Percentiles rank a stretch among this genome's conserved stretches.
These are phyloP conservation scores for Hsuehochloa calcarea DNA, from an alignment of 176 grass and related monocot genomes.

Conservation along the genomic window DNA sequence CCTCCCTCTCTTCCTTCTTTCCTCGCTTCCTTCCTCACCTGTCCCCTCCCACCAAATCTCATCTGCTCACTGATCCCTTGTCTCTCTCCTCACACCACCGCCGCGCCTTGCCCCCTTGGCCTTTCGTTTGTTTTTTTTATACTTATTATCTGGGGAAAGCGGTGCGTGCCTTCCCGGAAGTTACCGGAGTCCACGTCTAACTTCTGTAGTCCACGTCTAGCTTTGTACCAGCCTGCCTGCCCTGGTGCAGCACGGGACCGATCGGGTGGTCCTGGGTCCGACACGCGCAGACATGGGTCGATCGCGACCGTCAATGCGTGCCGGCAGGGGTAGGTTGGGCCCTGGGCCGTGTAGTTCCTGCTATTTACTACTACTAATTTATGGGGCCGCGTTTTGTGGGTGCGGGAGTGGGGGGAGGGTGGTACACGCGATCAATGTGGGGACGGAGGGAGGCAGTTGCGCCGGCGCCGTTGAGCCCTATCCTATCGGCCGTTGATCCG, in stretches of 20 bases:
- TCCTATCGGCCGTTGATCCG: too few species aligned
- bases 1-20: not conserved
- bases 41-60: constrained; percentile 11
- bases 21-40: not conserved
- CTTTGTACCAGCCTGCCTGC: not conserved
- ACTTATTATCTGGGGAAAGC: not conserved
- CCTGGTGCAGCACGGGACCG: not conserved
- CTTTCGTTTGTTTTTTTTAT: not conserved
- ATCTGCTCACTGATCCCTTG: constrained; percentile 29
- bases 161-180: constrained; percentile 9
- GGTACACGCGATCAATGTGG: not conserved
- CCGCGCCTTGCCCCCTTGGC: not conserved
- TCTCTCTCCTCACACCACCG: not conserved
- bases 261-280: not conserved
- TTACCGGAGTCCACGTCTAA: not conserved
- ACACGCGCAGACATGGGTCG: not conserved
- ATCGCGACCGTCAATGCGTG: not conserved
- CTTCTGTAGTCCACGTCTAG: not conserved
- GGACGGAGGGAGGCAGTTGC: not conserved
- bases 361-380: not conserved
- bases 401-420: not conserved
- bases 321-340: not conserved
- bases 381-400: too few species aligned
- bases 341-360: not conserved
- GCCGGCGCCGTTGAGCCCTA: too few species aligned